These are phyloP conservation scores for Bauhinia variegata DNA, from an alignment of 306 rosid species.

Conservation along the genomic window DNA sequence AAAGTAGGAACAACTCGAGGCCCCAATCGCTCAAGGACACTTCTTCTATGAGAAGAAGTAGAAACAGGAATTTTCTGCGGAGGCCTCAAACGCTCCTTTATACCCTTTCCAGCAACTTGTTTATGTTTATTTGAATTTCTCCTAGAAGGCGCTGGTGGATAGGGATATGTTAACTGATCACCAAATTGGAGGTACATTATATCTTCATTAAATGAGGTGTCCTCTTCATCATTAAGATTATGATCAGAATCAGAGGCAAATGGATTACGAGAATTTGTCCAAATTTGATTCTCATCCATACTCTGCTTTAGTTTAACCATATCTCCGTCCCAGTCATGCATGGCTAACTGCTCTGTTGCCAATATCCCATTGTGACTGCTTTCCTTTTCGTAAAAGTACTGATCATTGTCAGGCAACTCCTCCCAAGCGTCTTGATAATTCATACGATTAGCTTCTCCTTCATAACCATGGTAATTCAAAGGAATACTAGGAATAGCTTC, in stretches of 20 bases:
- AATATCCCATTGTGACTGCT: background rate
- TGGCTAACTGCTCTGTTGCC: background rate
- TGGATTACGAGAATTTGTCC: background rate
- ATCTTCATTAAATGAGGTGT: background rate
- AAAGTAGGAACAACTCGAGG: constrained; percentile 16
- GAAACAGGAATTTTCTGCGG: constrained; percentile 19
- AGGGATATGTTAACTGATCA: constrained; percentile 1
- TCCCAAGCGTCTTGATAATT: background rate
- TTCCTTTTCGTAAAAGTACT: constrained; percentile 19
- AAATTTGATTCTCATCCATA: background rate
- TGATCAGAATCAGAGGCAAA: constrained; percentile 15
- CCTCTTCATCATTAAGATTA: background rate
- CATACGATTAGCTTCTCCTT: constrained; percentile 13
- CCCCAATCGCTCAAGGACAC: constrained; percentile 24
- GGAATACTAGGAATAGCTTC: background rate
- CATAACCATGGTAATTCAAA: background rate
- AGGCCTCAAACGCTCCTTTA: constrained; percentile 33
- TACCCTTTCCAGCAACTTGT: constrained; percentile 7
- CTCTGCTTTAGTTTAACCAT: background rate
- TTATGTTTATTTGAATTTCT: constrained; percentile 1
- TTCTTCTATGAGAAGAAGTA: constrained; percentile 3
- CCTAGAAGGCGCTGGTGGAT: background rate
- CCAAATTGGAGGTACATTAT: background rate
- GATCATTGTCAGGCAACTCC: constrained; percentile 24
- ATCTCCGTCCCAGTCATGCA: constrained; percentile 6